These are phyloP conservation scores for Podochytrium sp. DNA, from an alignment of 192 early-diverging fungal genomes.

Conservation along the genomic window DNA sequence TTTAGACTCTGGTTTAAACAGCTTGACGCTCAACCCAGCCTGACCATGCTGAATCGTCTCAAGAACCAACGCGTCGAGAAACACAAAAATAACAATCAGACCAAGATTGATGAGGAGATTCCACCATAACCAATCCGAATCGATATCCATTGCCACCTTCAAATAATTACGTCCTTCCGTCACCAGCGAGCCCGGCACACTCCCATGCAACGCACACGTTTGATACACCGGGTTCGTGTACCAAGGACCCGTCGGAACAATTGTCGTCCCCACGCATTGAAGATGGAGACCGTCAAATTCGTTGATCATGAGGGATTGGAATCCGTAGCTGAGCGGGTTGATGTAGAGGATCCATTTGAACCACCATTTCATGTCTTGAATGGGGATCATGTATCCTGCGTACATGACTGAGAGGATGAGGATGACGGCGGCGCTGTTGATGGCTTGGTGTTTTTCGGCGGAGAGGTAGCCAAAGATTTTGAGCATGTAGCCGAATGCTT, in stretches of 20 bases:
- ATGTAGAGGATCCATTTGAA: slow-evolving; percentile 68
- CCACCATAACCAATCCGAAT: slow-evolving; percentile 52
- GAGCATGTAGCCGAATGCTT: slow-evolving; percentile 65
- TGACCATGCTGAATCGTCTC: slow-evolving; percentile 28
- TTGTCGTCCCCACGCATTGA: neutral
- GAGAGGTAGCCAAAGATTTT: slow-evolving; percentile 59
- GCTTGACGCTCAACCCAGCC: slow-evolving; percentile 8
- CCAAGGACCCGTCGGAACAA: slow-evolving; percentile 52
- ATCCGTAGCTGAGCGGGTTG: slow-evolving; percentile 63
- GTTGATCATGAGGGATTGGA: slow-evolving; percentile 64
- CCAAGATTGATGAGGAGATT: slow-evolving; percentile 37
- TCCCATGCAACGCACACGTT: slow-evolving; percentile 71
- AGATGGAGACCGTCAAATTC: slow-evolving; percentile 57
- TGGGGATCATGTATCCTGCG: slow-evolving; percentile 67
- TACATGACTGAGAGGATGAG: slow-evolving; percentile 59
- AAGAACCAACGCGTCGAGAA: neutral
- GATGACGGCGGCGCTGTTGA: slow-evolving; percentile 54
- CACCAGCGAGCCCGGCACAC: slow-evolving; percentile 55
- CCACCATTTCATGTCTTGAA: slow-evolving; percentile 65
- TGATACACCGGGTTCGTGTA: slow-evolving; percentile 56
- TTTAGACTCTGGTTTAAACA: neutral
- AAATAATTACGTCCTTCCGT: slow-evolving; percentile 70
- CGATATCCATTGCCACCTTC: slow-evolving; percentile 54
- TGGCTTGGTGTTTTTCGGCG: slow-evolving; percentile 55
- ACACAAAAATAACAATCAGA: neutral